Evolutionary conservation across 176 grass and related monocot species (phyloP).

Genomic region (Lolium multiflorum): DNA sequence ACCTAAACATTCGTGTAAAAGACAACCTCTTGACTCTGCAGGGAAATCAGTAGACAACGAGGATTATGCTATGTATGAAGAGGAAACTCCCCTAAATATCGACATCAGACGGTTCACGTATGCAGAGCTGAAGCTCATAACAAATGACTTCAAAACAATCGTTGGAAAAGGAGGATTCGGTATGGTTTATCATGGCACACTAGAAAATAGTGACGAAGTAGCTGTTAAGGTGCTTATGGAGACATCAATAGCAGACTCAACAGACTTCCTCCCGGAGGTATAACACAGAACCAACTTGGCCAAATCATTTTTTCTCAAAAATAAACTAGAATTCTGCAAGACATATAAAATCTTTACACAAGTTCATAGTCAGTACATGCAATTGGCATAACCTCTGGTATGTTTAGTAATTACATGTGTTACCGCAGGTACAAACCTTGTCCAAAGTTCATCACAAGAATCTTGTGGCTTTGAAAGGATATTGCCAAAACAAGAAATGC

Average conservation of each 20-base stretch:
- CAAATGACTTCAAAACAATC: conserved; percentile 28
- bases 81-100: conserved; percentile 31
- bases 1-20: background rate
- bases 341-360: background rate
- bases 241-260: conserved; percentile 34
- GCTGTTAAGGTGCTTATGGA: conserved; percentile 49
- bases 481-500: conserved; percentile 50
- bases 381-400: background rate
- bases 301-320: background rate
- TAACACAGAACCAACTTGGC: background rate
- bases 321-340: background rate
- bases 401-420: background rate
- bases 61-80: conserved; percentile 41
- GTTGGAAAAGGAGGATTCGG: conserved; percentile 59
- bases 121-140: conserved; percentile 43
- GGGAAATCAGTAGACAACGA: conserved; percentile 22
- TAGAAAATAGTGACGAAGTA: conserved; percentile 47
- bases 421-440: conserved; percentile 38
- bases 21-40: background rate
- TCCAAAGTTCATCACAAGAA: conserved; percentile 56
- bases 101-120: conserved; percentile 49
- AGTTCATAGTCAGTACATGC: background rate
- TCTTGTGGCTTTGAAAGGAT: conserved; percentile 47
- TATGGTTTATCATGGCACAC: conserved; percentile 53
- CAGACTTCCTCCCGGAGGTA: conserved; percentile 56